phyloP scores from a whole-genome alignment of 768 basidiomycete genomes.

The Scleroderma citrinum region DNA sequence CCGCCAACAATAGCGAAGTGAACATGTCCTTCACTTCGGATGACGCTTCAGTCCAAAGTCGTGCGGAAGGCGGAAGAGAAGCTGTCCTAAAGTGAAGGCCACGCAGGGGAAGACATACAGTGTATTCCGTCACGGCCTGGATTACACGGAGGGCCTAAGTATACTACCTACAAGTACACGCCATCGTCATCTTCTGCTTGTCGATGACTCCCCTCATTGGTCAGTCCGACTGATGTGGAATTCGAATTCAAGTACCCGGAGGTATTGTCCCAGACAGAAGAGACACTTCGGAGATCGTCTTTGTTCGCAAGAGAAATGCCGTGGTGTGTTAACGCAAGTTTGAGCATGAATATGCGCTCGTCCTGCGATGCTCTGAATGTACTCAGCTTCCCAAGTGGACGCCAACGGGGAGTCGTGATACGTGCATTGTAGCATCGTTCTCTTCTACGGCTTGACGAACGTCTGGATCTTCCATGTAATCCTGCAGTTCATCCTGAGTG shows the following conservation, averaged over 20 bases:
- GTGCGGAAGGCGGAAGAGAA: neutral
- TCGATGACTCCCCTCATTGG: conserved; percentile 1
- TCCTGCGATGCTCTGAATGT: conserved; percentile 64
- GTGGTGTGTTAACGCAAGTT: conserved; percentile 58
- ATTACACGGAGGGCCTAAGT: no score
- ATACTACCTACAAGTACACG: conserved; percentile 22
- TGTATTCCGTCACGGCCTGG: no score
- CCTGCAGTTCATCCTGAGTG: conserved; percentile 55
- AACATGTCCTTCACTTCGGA: no score
- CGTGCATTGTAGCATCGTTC: conserved; percentile 64
- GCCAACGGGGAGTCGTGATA: conserved; percentile 27
- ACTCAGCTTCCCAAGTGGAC: conserved; percentile 9
- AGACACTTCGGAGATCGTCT: no score
- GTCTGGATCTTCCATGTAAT: conserved; percentile 52
- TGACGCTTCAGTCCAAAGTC: no score
- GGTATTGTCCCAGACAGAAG: neutral
- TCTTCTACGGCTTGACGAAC: conserved; percentile 58
- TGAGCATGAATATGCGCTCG: conserved; percentile 67
- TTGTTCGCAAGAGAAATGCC: conserved; percentile 31
- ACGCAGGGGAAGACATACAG: no score
- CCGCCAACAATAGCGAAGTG: no score
- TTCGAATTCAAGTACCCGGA: neutral
- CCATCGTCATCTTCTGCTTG: conserved; percentile 11
- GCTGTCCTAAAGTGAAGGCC: neutral
- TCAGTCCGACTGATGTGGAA: conserved; percentile 1